Evolutionary conservation across 495 filamentous ascomycete species (phyloP), one percentile per base, ranked within the genome.

Genomic region (Tricharina praecox): DNA sequence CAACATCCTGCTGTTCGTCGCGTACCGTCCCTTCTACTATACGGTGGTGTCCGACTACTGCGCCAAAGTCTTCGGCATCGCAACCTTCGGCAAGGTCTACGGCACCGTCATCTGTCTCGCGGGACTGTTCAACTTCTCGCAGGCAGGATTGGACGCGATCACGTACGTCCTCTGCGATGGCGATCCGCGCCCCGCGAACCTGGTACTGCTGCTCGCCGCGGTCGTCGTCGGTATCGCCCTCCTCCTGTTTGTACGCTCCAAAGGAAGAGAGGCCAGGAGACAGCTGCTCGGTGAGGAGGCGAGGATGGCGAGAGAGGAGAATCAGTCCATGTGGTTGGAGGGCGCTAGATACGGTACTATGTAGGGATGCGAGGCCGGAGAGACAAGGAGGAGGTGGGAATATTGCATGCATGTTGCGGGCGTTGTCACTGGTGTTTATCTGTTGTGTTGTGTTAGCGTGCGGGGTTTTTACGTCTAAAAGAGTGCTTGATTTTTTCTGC

Each of bases 41-140:
- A 84, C 80, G 1, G 70, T 80, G 3, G 77, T 84, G 43, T 78
- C 74, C 7, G 90, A 97, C 66, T 95, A 93, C 62, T 68, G 77
- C 35, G 87, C 85, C 24, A 95, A 95, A 64, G 88, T 97, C 25
- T 97, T 97, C 62, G 88, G 90, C 5, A 94, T 93, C 65, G 76
- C 75, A 50, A 94, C 87, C 0, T 96, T 95, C 53, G 88, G 88
- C 21, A 94, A 82, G 47, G 84, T 97, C 21, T 95, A 96, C 61
- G 90, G 90, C n/a, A 70, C 86, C 5, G 78, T 94, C 47, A 95
- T 95, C 49, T 94, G 85, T 58, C 60, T 90, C 2, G 78, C 86
- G 1, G 90, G 90, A 4, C 55, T 97, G 9, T 70, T 87, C 41
- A 94, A 93, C 62, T 88, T 97, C 54, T 74, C 71, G 15, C 88